Evolutionary conservation across 169 alveolate species (phyloP), one percentile per base, ranked within the genome.

Genomic region (Blepharisma undulans): DNA sequence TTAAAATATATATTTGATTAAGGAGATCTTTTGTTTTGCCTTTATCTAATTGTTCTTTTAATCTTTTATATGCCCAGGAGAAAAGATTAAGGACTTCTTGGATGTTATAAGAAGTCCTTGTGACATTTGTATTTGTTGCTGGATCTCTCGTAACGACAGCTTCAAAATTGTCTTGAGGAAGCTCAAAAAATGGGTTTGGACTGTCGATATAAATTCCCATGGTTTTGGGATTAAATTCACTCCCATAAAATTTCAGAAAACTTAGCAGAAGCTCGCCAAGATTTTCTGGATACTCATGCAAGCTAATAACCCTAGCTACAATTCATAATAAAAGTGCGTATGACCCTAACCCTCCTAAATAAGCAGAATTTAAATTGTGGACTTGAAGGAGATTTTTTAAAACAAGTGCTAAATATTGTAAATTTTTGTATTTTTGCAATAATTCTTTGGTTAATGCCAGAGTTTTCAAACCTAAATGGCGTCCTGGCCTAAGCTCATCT

Each of bases 81-180:
- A 84, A 84, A 84, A 59, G 78, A 32, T 34, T n/a, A 7, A 84
- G 77, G 30, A 84, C 48, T 22, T 84, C 89, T 22, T 32, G 30
- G 14, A 84, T 60, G 7, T 29, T 61, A n/a, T 36, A 84, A n/a
- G 78, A 21, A 32, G 78, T 48, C 77, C 77, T 33, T n/a, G 89
- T 84, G 34, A 32, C 60, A 32, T 84, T 34, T 30, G 22, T 22
- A 5, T 33, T 25, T 32, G 33, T 84, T 14, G 27, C 48, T 25
- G 89, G 89, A 59, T 84, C 89, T 22, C 22, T 25, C 8, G 89
- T 84, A 84, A 84, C 74, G 34, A 79, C 36, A 22, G 32, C 34
- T 61, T 84, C 89, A 32, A 32, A 36, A n/a, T 22, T 22, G 30
- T 32, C 78, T 2, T 36, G 33, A 10, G 29, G 30, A 12, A 84